Base-by-base conservation (phyloP, 2,329 filamentous ascomycete species). In the Colletotrichum somersetense region DNA sequence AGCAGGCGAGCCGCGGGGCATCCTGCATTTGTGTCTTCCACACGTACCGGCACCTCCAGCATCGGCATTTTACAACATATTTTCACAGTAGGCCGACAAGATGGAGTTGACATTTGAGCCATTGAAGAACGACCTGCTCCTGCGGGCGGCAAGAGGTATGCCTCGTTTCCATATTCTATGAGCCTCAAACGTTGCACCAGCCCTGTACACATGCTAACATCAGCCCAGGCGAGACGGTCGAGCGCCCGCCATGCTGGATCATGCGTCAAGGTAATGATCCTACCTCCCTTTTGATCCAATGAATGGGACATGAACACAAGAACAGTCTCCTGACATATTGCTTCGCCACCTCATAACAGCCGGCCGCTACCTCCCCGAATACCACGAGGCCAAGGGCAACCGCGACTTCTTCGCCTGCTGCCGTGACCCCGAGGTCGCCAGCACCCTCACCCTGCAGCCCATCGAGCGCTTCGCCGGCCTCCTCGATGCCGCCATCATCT, bases 331-430 rank as follows among this genome's bases (percentile, higher is more conserved):
- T 67, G 67, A 67, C 57, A 46, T 33, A 30, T 42, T 56, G 33
- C 53, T 20, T 56, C 53, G 53, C 33, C 33, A 16, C 2, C 53
- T 56, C 73, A 61, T 68, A 68, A 73, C 75, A 97, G 96, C 96
- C 79, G 96, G 96, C 72, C 93, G 96, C 77, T 99, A 99, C 82
- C 93, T 99, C 30, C 96, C 96, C 74, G 96, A 99, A 83, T 99
- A 99, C 82, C 96, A 99, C 81, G 89, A 97, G 85, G 96, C 93
- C 72, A 99, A 99, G 85, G 96, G 92, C 76, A 88, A 84, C 66
- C 90, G 92, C 75, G 96, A 99, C 85, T 99, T 99, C 85, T 99
- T 99, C 86, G 94, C 95, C 84, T 98, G 96, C 89, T 99, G 96
- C 83, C 95, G 96, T 67, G 90, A 91, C 78, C 94, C 96, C 68